phyloP scores from a whole-genome alignment of 2,329 filamentous ascomycete genomes.

The Exserohilum turcica region DNA sequence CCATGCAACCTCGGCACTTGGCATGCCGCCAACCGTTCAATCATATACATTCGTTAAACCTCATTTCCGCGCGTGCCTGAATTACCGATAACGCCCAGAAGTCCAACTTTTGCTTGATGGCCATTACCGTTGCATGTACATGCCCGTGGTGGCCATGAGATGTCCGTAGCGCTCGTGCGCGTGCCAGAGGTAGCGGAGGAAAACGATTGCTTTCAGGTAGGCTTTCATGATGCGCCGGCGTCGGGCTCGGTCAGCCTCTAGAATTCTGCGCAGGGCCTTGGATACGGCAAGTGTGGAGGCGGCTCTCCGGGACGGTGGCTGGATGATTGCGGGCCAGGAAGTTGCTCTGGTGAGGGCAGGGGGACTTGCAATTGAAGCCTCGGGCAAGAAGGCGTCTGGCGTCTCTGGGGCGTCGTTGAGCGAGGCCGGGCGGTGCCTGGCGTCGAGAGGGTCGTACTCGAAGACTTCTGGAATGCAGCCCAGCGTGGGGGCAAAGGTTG shows the following conservation, averaged over 20 bases:
- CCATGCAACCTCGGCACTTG: constrained; percentile 9
- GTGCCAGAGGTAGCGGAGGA: constrained; percentile 29
- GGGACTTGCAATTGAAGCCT: constrained; percentile 22
- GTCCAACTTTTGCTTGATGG: background rate
- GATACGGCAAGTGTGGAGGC: constrained; percentile 23
- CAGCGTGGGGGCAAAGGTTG: constrained; percentile 31
- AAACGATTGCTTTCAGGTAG: constrained; percentile 33
- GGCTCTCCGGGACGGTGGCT: constrained; percentile 25
- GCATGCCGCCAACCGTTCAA: background rate
- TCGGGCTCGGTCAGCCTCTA: constrained; percentile 30
- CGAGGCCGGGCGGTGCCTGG: constrained; percentile 10
- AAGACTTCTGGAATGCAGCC: constrained; percentile 33
- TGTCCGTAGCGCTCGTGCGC: constrained; percentile 34
- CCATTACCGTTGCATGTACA: constrained; percentile 32
- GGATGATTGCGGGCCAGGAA: constrained; percentile 29
- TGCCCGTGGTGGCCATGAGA: constrained; percentile 33
- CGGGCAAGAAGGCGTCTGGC: constrained; percentile 26
- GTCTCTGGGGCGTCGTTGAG: constrained; percentile 24
- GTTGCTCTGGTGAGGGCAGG: constrained; percentile 25
- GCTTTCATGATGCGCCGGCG: constrained; percentile 25
- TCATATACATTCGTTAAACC: constrained; percentile 6
- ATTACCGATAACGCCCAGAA: background rate
- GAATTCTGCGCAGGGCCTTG: constrained; percentile 27
- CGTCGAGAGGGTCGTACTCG: constrained; percentile 28
- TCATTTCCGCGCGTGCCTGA: background rate